Evolutionary conservation across 352 stramenopile species (phyloP), one percentile per base, ranked within the genome.

Genomic region (Globisporangium middletonii): DNA sequence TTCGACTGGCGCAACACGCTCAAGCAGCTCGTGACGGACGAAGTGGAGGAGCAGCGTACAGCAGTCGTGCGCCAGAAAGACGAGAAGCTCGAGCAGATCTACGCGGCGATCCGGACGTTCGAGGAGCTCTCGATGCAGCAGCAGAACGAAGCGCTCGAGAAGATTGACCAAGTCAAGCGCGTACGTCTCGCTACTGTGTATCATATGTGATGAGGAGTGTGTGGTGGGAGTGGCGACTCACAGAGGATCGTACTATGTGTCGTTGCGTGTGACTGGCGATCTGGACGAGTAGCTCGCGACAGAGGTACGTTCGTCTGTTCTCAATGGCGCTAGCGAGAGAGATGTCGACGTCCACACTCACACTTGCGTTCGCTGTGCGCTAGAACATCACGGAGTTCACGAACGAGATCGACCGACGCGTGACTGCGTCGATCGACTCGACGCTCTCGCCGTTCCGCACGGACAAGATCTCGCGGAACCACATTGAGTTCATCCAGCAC

Each of bases 1-100:
- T 93, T 93, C 52, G 71, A 90, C 65, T 94, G 81, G 83, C 65
- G 77, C 38, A 55, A 68, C 4, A 67, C 67, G 35, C 65, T 90
- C 49, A 76, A 78, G 37, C 35, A 69, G 28, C 75, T 90, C 62
- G 67, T 90, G 41, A 50, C 72, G 15, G 75, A 91, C 12, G 73
- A 86, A 55, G 66, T 91, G 2, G 64, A 61, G 4, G 78, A 88
- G 48, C 79, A 88, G 16, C 89, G 81, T 50, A 59, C 59, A 2
- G 51, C 68, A 0, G 59, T 84, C 19, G 58, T 70, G 46, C 70
- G 71, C 26, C 72, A 88, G 55, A 76, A 77, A 30, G 70, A 82
- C 42, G 65, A 65, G 18, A 73, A 77, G 23, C 41, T 93, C 12
- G 59, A 79, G 11, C 71, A 83, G 19, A 50, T 89, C 19, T 62